phyloP scores from a whole-genome alignment of 2,329 filamentous ascomycete species.

The Aspergillus novofumigatus region DNA sequence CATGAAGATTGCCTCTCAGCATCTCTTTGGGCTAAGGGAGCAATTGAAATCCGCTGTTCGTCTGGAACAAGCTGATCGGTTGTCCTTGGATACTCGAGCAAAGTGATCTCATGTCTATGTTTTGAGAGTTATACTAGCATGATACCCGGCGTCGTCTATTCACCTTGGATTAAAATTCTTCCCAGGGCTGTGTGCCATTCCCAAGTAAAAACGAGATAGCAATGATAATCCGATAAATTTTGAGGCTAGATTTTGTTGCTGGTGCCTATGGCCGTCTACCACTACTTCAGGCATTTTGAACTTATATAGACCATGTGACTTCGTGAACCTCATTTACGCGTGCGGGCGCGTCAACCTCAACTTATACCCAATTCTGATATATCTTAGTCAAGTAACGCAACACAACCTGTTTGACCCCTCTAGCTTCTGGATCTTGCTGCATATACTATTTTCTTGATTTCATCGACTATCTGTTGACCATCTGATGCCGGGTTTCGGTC shows the following conservation, averaged over 20 bases:
- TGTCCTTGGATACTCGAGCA: slow-evolving; percentile 58
- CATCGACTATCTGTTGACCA: background rate
- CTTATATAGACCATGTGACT: slow-evolving; percentile 33
- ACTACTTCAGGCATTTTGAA: background rate
- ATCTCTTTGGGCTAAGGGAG: slow-evolving; percentile 53
- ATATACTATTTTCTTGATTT: background rate
- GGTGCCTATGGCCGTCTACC: background rate
- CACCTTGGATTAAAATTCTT: background rate
- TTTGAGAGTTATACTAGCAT: slow-evolving; percentile 6
- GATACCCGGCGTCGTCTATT: slow-evolving; percentile 1
- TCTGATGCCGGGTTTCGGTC: background rate
- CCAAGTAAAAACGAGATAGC: background rate
- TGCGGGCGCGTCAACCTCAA: slow-evolving; percentile 21
- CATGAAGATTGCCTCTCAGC: slow-evolving; percentile 51
- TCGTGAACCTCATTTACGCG: slow-evolving; percentile 28
- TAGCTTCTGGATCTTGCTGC: background rate
- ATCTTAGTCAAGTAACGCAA: slow-evolving; percentile 2
- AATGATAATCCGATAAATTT: background rate
- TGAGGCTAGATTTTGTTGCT: background rate
- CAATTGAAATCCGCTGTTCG: slow-evolving; percentile 54
- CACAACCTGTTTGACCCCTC: background rate
- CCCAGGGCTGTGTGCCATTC: background rate
- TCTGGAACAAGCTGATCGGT: slow-evolving; percentile 53
- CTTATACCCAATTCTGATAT: slow-evolving; percentile 1
- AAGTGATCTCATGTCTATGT: slow-evolving; percentile 37